Evolutionary conservation across 2,329 filamentous ascomycete species (phyloP), one percentile per base, ranked within the genome.

Genomic region (Shiraia sp.): DNA sequence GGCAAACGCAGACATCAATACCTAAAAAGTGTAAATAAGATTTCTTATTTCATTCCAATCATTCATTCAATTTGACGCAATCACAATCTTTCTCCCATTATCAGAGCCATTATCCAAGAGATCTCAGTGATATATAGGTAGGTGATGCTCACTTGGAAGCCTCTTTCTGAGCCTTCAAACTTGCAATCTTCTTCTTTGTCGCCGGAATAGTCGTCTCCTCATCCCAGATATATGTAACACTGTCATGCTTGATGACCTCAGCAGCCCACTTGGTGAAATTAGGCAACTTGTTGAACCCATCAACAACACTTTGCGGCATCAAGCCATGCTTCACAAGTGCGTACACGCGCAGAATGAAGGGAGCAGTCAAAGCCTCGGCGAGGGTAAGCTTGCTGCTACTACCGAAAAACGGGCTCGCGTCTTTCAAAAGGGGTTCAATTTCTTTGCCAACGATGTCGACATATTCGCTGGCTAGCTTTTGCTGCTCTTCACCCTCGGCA

Each of bases 261-360:
- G 80, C 71, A 0, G 80, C 80, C 87, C 87, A 91, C 50, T 78
- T 81, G 59, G 76, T 77, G 63, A 88, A 89, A 42, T 78, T 79
- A 1, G 87, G 87, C n/a, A 85, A 71, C 41, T 74, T 74, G 44
- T 78, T 66, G 42, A 85, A 69, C 14, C 70, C 73, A 34, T 69
- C 63, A 32, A 69, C 59, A 40, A 83, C 63, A 16, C 63, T 75
- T 52, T 58, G 62, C 0, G 81, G 83, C 40, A 81, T 65, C 12
- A 88, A 44, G 1, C 74, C 73, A 15, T 79, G 71, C 58, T 83
- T 81, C 0, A 75, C 59, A 19, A 81, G 74, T 1, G 73, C 67
- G 31, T 83, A 73, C 14, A 85, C 62, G 2, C 87, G 77, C 14
- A 90, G 60, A 8, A 88, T 60, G 62, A 90, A 90, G 0, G 86